Base-by-base conservation (phyloP, 2,329 filamentous ascomycete species). In the Aspergillus terreus region DNA sequence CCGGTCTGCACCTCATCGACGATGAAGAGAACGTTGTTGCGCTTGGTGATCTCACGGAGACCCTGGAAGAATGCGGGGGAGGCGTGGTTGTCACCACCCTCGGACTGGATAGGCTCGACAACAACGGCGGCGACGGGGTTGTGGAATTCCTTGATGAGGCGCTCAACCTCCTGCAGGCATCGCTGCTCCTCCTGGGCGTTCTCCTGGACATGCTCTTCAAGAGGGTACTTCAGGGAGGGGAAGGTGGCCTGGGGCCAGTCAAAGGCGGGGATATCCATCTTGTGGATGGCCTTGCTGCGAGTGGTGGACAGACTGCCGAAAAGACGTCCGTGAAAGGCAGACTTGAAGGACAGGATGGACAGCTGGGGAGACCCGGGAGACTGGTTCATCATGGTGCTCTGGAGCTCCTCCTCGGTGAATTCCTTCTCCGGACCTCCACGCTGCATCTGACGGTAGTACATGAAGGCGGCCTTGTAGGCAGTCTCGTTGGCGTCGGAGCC, bases 1-100 rank as follows among this genome's bases (percentile, higher is more conserved):
- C 91, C 92, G 6, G 91, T 96, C 76, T 96, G 91, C 10, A 96
- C 91, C 76, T 96, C 91, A 70, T 96, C 91, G 58, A 95, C 91
- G 67, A 96, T 96, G 71, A 96, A 78, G 52, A 95, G 83, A 27
- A 95, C 82, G 61, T 85, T 80, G 62, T 66, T 67, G 47, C 70
- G 70, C 65, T 83, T 82, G 36, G 91, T 95, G 55, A 96, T 72
- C 41, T 84, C 86, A 54, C 91, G 88, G 47, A 96, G 83, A 53
- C 87, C 87, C 55, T 80, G 84, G 86, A 96, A 96, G 82, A 95
- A 96, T 58, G 81, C 81, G 9, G 90, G 86, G 1, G 87, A 90
- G 52, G 91, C 92, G 75, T 96, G 91, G 82, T 96, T 96, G 77
- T 96, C 91, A 62, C 91, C 91, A 59, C 91, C 91, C 76, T 96